Percentiles rank a stretch among this genome's conserved stretches.
These are phyloP conservation scores for Rubia yunnanensis DNA, from an alignment of 257 asterid species.

Conservation along the genomic window DNA sequence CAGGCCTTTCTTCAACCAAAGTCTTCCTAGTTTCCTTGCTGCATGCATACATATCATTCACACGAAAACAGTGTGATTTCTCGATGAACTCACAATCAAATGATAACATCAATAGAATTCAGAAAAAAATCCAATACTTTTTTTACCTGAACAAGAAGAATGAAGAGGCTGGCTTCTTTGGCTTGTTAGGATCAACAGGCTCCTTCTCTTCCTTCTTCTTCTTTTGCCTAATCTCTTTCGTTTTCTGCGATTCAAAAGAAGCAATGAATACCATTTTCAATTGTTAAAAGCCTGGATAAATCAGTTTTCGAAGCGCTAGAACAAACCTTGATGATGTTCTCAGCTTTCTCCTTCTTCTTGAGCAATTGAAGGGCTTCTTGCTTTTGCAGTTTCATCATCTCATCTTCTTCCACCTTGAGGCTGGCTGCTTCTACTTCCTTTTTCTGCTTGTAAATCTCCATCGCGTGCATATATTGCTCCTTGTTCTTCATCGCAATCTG, in stretches of 20 bases:
- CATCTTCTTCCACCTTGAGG: conserved; percentile 57
- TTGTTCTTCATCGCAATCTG: conserved; percentile 58
- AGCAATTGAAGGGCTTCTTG: conserved; percentile 91
- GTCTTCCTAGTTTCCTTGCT: conserved; percentile 67
- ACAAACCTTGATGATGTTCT: conserved; percentile 62
- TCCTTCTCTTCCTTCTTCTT: conserved; percentile 48
- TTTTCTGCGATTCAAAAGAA: conserved; percentile 37
- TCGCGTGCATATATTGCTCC: conserved; percentile 58
- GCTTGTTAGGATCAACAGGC: conserved; percentile 66
- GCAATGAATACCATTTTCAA: too few species aligned
- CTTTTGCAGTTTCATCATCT: conserved; percentile 62
- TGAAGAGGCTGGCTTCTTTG: conserved; percentile 85
- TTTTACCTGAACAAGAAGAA: conserved; percentile 40
- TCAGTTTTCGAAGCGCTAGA: not conserved
- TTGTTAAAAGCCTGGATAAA: too few species aligned
- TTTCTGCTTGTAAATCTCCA: conserved; percentile 65
- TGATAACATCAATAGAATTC: too few species aligned
- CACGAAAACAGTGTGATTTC: not conserved
- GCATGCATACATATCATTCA: conserved; percentile 12
- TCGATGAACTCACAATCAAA: not conserved
- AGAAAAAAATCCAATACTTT: not conserved
- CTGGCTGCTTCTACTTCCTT: conserved; percentile 61
- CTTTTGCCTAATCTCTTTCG: conserved; percentile 50
- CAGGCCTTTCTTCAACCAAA: conserved; percentile 49
- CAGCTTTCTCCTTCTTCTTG: conserved; percentile 76